phyloP scores from a whole-genome alignment of 1,284 basidiomycete genomes.

The Ustilago sp. region DNA sequence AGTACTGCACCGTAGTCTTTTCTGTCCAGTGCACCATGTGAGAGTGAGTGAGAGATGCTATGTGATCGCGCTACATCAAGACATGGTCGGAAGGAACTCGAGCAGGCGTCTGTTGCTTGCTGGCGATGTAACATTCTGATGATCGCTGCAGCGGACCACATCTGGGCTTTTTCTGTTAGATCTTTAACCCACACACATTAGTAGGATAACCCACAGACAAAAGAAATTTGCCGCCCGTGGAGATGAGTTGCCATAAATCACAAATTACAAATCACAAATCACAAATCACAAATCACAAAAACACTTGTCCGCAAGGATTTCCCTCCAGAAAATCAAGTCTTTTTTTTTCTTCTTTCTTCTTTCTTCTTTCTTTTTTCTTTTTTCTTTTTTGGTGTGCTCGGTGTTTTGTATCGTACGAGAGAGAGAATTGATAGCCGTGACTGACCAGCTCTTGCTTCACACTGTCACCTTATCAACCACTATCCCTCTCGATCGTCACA shows the following conservation, averaged over 20 bases:
- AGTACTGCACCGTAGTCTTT: too few relatives aligned
- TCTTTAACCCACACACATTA: too few relatives aligned
- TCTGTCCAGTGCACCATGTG: too few relatives aligned
- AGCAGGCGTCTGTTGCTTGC: neutral
- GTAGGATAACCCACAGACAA: too few relatives aligned
- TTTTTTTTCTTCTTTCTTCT: neutral
- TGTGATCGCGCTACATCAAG: neutral
- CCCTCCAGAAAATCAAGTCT: neutral
- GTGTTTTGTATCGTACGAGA: neutral
- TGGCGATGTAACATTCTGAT: neutral
- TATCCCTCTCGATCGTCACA: constrained; percentile 6
- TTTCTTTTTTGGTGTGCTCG: constrained; percentile 5
- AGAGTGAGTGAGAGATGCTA: too few relatives aligned
- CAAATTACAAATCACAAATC: too few relatives aligned
- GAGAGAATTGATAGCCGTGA: constrained; percentile 11
- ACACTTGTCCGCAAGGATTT: constrained; percentile 21
- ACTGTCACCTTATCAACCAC: neutral
- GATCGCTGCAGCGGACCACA: neutral
- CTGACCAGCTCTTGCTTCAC: neutral
- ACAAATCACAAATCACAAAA: neutral
- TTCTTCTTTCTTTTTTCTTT: constrained; percentile 4
- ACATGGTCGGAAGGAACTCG: neutral
- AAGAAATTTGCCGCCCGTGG: neutral
- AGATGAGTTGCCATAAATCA: neutral
- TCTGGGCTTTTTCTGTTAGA: neutral